phyloP scores from a whole-genome alignment of 345 rosid species.

The Eutrema japonicum region DNA sequence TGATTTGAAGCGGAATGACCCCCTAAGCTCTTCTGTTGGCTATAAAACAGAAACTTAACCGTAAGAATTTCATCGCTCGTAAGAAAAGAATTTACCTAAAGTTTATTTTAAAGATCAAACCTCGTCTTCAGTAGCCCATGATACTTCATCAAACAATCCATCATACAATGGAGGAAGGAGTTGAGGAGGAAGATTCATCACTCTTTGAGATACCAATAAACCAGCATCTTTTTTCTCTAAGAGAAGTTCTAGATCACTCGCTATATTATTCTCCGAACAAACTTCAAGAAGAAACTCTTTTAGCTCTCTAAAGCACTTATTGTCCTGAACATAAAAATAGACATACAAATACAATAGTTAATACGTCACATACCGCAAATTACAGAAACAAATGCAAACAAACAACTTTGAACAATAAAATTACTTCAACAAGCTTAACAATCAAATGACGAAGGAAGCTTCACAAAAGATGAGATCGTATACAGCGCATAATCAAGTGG shows the following conservation, averaged over 20 bases:
- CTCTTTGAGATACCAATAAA: slow-evolving; percentile 85
- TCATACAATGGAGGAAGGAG: slow-evolving; percentile 89
- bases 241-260: slow-evolving; percentile 50
- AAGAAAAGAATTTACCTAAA: background rate
- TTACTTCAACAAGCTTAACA: background rate
- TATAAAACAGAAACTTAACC: slow-evolving; percentile 42
- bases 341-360: no score
- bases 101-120: slow-evolving; percentile 46
- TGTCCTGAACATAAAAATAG: slow-evolving; percentile 42
- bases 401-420: slow-evolving; percentile 1
- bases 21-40: slow-evolving; percentile 76
- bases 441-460: background rate
- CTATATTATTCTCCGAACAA: slow-evolving; percentile 53
- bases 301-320: slow-evolving; percentile 61
- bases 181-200: slow-evolving; percentile 86
- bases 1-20: slow-evolving; percentile 62
- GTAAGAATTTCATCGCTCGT: slow-evolving; percentile 1
- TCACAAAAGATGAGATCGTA: background rate
- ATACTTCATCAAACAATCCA: slow-evolving; percentile 78
- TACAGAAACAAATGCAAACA: background rate
- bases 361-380: background rate
- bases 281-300: slow-evolving; percentile 64
- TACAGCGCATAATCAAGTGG: background rate
- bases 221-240: slow-evolving; percentile 60
- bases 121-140: slow-evolving; percentile 97